A percentile compares a stretch with the other conserved stretches of the same genome.
Conservation (phyloP, 768 basidiomycete species). For the Lactarius deliciosus region DNA sequence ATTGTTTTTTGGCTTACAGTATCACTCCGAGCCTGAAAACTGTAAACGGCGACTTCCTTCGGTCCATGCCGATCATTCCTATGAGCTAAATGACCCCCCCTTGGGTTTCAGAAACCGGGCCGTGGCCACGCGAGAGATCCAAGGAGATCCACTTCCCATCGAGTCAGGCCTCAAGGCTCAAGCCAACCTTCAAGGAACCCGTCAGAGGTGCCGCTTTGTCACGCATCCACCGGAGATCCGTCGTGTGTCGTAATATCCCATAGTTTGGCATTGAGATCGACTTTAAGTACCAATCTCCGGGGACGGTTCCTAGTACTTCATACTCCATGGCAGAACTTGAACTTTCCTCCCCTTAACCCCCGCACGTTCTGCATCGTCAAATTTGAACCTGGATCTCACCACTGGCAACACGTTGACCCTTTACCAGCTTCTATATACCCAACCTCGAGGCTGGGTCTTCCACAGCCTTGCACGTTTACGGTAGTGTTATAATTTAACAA, state of each 20-base stretch:
- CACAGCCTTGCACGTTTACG: conserved; percentile 1
- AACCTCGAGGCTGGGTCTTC: conserved; percentile 13
- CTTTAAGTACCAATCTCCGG: conserved; percentile 5
- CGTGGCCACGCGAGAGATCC: conserved; percentile 22
- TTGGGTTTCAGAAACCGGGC: conserved; percentile 20
- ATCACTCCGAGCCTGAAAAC: no score
- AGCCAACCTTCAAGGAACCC: conserved; percentile 21
- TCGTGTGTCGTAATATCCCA: conserved; percentile 26
- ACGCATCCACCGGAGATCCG: conserved; percentile 22
- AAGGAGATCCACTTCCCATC: conserved; percentile 8
- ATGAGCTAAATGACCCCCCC: no score
- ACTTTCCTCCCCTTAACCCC: not conserved
- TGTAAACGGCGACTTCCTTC: no score
- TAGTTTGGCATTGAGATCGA: conserved; percentile 16
- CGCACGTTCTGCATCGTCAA: conserved; percentile 18
- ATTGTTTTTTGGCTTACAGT: no score
- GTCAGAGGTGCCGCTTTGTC: conserved; percentile 10
- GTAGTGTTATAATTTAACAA: not conserved
- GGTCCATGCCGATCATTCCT: no score
- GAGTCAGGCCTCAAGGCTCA: not conserved
- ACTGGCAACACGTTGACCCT: conserved; percentile 21
- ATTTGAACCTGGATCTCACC: conserved; percentile 6
- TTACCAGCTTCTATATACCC: conserved; percentile 6
- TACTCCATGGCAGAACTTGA: conserved; percentile 6
- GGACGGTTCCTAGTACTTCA: no score